These are phyloP conservation scores for Kodamaea kaohsiungensis DNA, from an alignment of 805 yeast species.

Conservation along the genomic window DNA sequence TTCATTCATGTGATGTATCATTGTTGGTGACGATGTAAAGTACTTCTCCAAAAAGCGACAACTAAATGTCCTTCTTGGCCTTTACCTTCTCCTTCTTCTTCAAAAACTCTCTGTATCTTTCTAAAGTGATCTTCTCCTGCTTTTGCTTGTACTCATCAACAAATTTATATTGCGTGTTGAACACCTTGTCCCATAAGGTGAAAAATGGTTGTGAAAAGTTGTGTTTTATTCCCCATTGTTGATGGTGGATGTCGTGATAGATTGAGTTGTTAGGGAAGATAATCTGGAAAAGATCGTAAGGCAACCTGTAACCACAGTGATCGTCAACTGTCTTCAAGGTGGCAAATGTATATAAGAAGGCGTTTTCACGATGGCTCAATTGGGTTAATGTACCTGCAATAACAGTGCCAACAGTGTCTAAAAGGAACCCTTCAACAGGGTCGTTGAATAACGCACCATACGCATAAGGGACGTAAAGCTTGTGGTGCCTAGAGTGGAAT, in stretches of 20 bases:
- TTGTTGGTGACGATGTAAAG: too few species aligned
- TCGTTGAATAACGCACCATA: slow-evolving; percentile 95
- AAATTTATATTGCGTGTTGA: slow-evolving; percentile 68
- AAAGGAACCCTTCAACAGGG: slow-evolving; percentile 88
- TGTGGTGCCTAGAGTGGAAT: slow-evolving; percentile 93
- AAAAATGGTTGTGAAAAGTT: slow-evolving; percentile 97
- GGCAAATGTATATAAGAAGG: slow-evolving; percentile 77
- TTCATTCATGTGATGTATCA: too few species aligned
- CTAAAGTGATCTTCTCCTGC: slow-evolving; percentile 68
- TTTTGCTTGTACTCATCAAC: slow-evolving; percentile 61
- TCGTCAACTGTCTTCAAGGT: slow-evolving; percentile 97
- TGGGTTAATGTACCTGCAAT: slow-evolving; percentile 64
- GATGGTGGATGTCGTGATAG: slow-evolving; percentile 97
- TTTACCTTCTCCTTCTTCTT: slow-evolving; percentile 29
- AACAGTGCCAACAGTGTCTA: slow-evolving; percentile 93
- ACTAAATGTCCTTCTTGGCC: slow-evolving; percentile 10
- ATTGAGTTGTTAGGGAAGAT: slow-evolving; percentile 94
- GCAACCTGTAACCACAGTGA: slow-evolving; percentile 96
- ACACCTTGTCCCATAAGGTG: slow-evolving; percentile 83
- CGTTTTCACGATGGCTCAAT: slow-evolving; percentile 74
- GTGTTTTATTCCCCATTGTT: slow-evolving; percentile 89
- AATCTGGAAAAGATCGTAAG: slow-evolving; percentile 86
- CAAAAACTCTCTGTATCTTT: slow-evolving; percentile 62
- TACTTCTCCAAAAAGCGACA: neutral
- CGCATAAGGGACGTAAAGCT: slow-evolving; percentile 94